A percentile compares a stretch with the other conserved stretches of the same genome.
phyloP scores from a whole-genome alignment of 345 rosid genomes.

The Barbarea vulgaris region DNA sequence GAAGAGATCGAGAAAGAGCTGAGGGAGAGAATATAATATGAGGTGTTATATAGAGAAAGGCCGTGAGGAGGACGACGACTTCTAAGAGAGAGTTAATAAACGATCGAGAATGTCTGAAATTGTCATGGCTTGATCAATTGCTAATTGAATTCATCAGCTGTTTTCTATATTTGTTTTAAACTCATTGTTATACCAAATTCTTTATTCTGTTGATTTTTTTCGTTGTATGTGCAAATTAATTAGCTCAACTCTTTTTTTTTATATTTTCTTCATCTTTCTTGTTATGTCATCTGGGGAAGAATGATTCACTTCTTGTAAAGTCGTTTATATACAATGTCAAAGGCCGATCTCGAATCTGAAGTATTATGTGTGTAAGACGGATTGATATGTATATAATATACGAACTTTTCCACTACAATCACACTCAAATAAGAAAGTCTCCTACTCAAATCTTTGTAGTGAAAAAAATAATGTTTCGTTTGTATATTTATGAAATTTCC shows the following conservation, averaged over 20 bases:
- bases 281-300: background rate
- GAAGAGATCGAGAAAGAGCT: background rate
- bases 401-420: background rate
- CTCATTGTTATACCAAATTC: slow-evolving; percentile 13
- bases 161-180: background rate
- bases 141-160: slow-evolving; percentile 18
- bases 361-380: background rate
- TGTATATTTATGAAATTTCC: background rate
- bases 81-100: background rate
- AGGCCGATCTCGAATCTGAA: background rate
- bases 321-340: background rate
- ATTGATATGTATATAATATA: background rate
- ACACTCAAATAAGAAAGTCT: background rate
- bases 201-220: background rate
- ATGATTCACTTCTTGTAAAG: background rate
- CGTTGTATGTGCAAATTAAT: background rate
- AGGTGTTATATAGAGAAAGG: slow-evolving; percentile 14
- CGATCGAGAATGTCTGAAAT: background rate
- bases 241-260: background rate
- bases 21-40: background rate
- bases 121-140: slow-evolving; percentile 7
- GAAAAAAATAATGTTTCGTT: background rate
- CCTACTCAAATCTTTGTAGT: background rate
- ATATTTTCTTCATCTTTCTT: too few species aligned
- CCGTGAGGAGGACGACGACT: background rate